Conservation (phyloP, 371 early-diverging fungal species). For the Actinomortierella ambigua region DNA sequence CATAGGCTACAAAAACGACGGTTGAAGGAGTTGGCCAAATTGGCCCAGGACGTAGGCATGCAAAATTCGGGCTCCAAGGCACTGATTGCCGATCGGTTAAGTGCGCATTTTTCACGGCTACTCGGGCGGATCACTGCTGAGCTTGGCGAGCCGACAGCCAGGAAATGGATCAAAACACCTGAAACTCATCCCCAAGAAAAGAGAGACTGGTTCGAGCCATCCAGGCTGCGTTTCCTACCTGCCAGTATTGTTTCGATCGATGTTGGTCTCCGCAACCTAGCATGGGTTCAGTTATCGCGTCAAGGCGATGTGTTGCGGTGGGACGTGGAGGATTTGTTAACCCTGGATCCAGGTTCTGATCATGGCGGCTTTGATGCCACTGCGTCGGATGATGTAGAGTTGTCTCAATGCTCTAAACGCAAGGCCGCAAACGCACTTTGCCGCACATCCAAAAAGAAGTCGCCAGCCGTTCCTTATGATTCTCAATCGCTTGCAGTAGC, state of each 20-base stretch:
- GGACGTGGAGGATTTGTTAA: slow-evolving; percentile 50
- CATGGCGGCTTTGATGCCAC: not conserved
- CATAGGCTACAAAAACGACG: no score
- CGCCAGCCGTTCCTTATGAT: slow-evolving; percentile 8
- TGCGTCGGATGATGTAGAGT: not conserved
- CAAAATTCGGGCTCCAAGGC: no score
- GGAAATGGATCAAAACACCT: no score
- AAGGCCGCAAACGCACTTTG: no score
- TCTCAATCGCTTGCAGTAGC: slow-evolving; percentile 14
- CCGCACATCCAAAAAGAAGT: not conserved
- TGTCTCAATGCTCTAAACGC: not conserved
- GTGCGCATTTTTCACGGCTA: no score
- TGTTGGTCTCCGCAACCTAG: slow-evolving; percentile 74
- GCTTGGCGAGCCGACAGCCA: no score
- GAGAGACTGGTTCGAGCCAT: no score
- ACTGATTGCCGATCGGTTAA: no score
- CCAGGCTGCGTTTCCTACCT: slow-evolving; percentile 15
- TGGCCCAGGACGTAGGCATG: no score
- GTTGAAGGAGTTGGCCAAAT: no score
- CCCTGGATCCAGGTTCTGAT: not conserved
- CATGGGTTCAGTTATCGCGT: slow-evolving; percentile 55
- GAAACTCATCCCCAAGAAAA: no score
- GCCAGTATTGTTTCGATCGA: slow-evolving; percentile 69
- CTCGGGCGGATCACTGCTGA: no score
- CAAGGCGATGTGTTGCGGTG: slow-evolving; percentile 49